Evolutionary conservation across 1,139 yeast genomes (phyloP).

Genomic region (Yamadazyma aaseri): DNA sequence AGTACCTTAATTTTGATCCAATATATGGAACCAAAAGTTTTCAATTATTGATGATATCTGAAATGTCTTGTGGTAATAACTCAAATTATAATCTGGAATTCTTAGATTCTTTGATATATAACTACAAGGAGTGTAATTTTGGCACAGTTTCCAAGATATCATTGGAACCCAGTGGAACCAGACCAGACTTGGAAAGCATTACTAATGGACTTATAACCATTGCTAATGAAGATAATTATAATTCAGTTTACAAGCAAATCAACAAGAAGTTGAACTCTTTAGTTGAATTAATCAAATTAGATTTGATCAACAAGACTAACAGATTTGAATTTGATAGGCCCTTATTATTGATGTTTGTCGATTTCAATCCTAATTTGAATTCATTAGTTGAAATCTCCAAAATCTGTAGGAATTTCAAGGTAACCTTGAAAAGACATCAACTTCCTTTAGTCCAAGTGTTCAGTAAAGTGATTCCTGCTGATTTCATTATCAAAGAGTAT

Average conservation of each 20-base stretch:
- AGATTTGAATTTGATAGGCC: constrained; percentile 46
- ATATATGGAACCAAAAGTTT: constrained; percentile 48
- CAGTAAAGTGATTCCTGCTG: constrained; percentile 58
- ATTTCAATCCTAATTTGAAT: constrained; percentile 42
- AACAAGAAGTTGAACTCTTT: constrained; percentile 29
- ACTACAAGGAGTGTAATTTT: constrained; percentile 48
- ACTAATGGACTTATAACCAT: constrained; percentile 34
- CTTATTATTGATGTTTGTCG: constrained; percentile 46
- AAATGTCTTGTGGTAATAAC: constrained; percentile 15
- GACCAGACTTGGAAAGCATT: constrained; percentile 34
- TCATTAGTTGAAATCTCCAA: constrained; percentile 50
- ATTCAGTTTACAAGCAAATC: constrained; percentile 29
- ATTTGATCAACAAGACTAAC: constrained; percentile 42
- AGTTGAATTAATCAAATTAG: constrained; percentile 38
- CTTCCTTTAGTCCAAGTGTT: constrained; percentile 47
- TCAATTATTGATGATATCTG: constrained; percentile 50
- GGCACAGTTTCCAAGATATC: constrained; percentile 42
- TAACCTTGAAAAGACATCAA: constrained; percentile 36
- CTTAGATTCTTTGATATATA: constrained; percentile 37
- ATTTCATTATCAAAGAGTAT: constrained; percentile 39
- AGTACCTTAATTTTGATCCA: constrained; percentile 55
- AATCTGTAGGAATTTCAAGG: constrained; percentile 49
- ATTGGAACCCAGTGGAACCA: constrained; percentile 28
- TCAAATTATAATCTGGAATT: constrained; percentile 30
- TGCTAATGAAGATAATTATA: constrained; percentile 20